Conservation (phyloP, 495 filamentous ascomycete species). For the Talaromyces proteolyticus region DNA sequence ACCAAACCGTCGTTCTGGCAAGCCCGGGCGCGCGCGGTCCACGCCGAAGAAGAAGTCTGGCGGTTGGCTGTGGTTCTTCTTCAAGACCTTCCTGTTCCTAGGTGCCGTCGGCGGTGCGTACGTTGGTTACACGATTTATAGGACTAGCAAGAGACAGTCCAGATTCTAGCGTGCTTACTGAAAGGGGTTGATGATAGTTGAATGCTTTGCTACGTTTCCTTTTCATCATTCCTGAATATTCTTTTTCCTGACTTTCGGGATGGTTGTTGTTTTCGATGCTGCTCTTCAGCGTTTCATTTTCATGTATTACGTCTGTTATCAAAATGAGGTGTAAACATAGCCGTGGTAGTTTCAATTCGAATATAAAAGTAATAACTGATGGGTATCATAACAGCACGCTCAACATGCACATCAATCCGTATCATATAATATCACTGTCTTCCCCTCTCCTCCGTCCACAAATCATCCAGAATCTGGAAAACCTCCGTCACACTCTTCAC, state of each 20-base stretch:
- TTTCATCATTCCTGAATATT: too few species aligned
- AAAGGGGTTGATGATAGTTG: background rate
- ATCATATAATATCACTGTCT: slow-evolving; percentile 12
- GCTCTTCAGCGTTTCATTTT: slow-evolving; percentile 6
- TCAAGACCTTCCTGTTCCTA: slow-evolving; percentile 76
- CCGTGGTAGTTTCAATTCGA: background rate
- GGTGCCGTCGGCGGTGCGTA: slow-evolving; percentile 67
- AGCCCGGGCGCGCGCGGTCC: slow-evolving; percentile 22
- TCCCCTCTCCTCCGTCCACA: slow-evolving; percentile 60
- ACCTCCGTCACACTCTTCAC: slow-evolving; percentile 81
- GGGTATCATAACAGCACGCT: slow-evolving; percentile 2
- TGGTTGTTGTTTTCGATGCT: slow-evolving; percentile 5
- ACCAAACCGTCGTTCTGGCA: slow-evolving; percentile 27
- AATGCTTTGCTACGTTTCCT: too few species aligned
- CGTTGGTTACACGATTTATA: slow-evolving; percentile 77
- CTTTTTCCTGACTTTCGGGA: background rate
- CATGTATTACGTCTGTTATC: slow-evolving; percentile 1
- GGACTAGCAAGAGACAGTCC: slow-evolving; percentile 64
- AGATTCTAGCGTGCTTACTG: slow-evolving; percentile 56
- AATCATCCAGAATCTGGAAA: slow-evolving; percentile 81
- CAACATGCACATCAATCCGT: background rate
- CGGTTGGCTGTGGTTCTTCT: slow-evolving; percentile 89
- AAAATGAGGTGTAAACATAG: background rate
- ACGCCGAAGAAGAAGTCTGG: slow-evolving; percentile 39
- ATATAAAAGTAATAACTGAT: background rate